A percentile compares a stretch with the other conserved stretches of the same genome.
phyloP scores from a whole-genome alignment of 768 basidiomycete genomes.

The Suillus subaureus region DNA sequence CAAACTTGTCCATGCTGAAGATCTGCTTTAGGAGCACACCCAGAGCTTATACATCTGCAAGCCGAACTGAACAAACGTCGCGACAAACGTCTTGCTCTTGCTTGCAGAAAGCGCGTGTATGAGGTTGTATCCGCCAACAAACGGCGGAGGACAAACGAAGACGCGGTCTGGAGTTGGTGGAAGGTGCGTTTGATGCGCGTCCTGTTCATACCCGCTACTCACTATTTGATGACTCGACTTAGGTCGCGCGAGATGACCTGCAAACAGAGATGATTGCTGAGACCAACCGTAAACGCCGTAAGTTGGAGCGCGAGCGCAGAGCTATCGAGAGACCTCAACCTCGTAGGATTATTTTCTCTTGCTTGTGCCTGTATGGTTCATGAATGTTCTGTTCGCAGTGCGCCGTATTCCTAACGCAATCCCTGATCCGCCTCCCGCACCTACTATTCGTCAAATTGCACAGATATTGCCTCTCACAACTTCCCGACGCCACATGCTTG shows the following conservation, averaged over 20 bases:
- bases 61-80: conserved; percentile 75
- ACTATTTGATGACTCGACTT: conserved; percentile 5
- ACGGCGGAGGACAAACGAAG: conserved; percentile 69
- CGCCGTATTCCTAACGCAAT: conserved; percentile 63
- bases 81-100: conserved; percentile 80
- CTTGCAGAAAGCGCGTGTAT: conserved; percentile 69
- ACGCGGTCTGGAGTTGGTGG: conserved; percentile 90
- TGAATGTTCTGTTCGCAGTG: conserved; percentile 35
- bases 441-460: conserved; percentile 67
- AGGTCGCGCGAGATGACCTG: conserved; percentile 78
- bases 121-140: conserved; percentile 65
- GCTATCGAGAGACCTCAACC: conserved; percentile 75
- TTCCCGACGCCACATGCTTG: conserved; percentile 27
- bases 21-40: conserved; percentile 66
- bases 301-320: conserved; percentile 84
- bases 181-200: conserved; percentile 51
- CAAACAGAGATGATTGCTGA: conserved; percentile 90
- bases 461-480: conserved; percentile 52
- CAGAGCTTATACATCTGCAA: conserved; percentile 82
- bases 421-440: conserved; percentile 53
- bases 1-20: conserved; percentile 5
- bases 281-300: conserved; percentile 82
- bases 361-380: neutral
- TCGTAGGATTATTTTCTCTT: conserved; percentile 45
- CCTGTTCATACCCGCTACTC: neutral